phyloP scores from a whole-genome alignment of 164 flowering plant species.

The Stephania japonica region DNA sequence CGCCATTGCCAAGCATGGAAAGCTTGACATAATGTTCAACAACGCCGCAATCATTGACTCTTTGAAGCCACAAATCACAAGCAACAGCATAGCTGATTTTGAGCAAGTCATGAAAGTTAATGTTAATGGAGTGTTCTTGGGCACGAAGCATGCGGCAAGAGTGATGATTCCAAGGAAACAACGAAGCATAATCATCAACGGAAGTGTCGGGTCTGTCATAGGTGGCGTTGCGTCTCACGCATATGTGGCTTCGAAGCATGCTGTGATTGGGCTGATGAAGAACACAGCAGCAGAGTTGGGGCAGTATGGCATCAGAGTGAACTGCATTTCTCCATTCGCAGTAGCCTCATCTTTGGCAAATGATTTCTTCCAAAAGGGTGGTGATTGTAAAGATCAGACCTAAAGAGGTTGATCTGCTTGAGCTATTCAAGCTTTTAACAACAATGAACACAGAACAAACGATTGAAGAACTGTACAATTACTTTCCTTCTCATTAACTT shows the following conservation, averaged over 20 bases:
- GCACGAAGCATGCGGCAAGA: slow-evolving; percentile 13
- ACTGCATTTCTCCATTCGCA: not conserved
- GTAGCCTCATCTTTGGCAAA: not conserved
- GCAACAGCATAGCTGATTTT: slow-evolving; percentile 26
- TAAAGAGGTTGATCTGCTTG: too few species aligned
- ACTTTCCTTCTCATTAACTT: too few species aligned
- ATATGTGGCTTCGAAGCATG: slow-evolving; percentile 7
- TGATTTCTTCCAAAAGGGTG: not conserved
- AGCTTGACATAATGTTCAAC: slow-evolving; percentile 49
- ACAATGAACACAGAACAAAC: too few species aligned
- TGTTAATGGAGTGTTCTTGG: slow-evolving; percentile 30
- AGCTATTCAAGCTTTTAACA: too few species aligned
- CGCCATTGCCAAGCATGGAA: slow-evolving; percentile 24
- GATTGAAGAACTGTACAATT: too few species aligned
- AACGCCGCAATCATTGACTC: slow-evolving; percentile 36
- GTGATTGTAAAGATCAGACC: too few species aligned
- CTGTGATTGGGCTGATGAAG: slow-evolving; percentile 9
- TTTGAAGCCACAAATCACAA: slow-evolving; percentile 19
- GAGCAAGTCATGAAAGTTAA: slow-evolving; percentile 29
- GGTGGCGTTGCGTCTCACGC: slow-evolving; percentile 1
- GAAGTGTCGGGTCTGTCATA: not conserved
- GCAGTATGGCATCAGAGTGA: slow-evolving; percentile 8
- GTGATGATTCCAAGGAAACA: slow-evolving; percentile 5
- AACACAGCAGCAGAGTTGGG: slow-evolving; percentile 11
- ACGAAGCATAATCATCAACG: slow-evolving; percentile 6